Evolutionary conservation across 495 filamentous ascomycete species (phyloP).

Genomic region (Daldinia childiae): DNA sequence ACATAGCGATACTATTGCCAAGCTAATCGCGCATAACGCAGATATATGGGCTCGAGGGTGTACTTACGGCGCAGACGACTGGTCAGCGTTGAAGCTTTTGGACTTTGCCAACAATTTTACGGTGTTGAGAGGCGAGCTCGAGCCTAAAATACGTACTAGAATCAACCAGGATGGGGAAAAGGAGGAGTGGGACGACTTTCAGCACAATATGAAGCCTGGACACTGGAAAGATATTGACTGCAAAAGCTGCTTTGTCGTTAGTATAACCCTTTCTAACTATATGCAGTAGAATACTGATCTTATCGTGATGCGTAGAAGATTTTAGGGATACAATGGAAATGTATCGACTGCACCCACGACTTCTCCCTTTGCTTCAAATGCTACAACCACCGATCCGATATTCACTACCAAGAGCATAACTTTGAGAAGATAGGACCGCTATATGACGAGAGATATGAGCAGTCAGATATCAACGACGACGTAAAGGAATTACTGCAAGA

Average conservation of each 20-base stretch:
- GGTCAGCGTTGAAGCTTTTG: background rate
- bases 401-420: background rate
- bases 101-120: background rate
- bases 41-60: background rate
- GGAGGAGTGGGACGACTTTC: background rate
- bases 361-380: background rate
- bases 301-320: background rate
- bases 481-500: background rate
- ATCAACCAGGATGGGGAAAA: background rate
- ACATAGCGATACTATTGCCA: background rate
- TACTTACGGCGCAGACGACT: background rate
- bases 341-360: background rate
- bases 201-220: background rate
- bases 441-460: background rate
- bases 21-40: background rate
- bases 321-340: background rate
- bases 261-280: background rate
- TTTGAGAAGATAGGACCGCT: background rate
- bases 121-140: background rate
- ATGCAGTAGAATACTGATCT: background rate
- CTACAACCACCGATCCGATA: background rate
- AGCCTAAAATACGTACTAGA: background rate
- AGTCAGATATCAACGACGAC: background rate
- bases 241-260: background rate
- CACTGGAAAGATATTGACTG: background rate